Evolutionary conservation across 2,329 filamentous ascomycete species (phyloP).

Genomic region (Ophiostoma sp.): DNA sequence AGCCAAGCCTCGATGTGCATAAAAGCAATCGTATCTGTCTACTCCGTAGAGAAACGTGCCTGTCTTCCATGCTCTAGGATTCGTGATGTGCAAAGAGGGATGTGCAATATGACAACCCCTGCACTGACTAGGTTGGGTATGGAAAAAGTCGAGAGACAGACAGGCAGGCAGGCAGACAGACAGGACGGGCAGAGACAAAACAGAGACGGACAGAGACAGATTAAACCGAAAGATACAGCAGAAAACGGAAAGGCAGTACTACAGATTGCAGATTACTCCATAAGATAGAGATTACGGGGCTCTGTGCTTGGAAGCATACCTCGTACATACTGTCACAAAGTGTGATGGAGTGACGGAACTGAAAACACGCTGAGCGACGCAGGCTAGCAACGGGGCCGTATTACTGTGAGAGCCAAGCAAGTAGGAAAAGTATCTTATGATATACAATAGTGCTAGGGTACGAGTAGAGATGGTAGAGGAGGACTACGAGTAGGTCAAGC

Average conservation of each 20-base stretch:
- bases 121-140: neutral
- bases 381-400: neutral
- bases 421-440: neutral
- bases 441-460: neutral
- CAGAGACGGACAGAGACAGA: neutral
- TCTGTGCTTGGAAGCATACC: neutral
- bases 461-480: neutral
- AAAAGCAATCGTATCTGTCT: too few relatives aligned
- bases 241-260: neutral
- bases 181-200: neutral
- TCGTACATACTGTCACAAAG: neutral
- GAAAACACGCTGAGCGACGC: neutral
- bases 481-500: neutral
- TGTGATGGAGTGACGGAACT: constrained; percentile 8
- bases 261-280: neutral
- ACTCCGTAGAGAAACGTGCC: too few relatives aligned
- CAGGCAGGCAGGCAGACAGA: too few relatives aligned
- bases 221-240: constrained; percentile 6
- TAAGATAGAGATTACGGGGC: neutral
- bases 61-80: too few relatives aligned
- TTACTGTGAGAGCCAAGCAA: neutral
- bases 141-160: neutral
- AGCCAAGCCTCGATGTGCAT: too few relatives aligned
- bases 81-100: neutral
- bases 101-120: neutral